Evolutionary conservation across 1,284 basidiomycete species (phyloP).

Genomic region (Coriolopsis trogii): DNA sequence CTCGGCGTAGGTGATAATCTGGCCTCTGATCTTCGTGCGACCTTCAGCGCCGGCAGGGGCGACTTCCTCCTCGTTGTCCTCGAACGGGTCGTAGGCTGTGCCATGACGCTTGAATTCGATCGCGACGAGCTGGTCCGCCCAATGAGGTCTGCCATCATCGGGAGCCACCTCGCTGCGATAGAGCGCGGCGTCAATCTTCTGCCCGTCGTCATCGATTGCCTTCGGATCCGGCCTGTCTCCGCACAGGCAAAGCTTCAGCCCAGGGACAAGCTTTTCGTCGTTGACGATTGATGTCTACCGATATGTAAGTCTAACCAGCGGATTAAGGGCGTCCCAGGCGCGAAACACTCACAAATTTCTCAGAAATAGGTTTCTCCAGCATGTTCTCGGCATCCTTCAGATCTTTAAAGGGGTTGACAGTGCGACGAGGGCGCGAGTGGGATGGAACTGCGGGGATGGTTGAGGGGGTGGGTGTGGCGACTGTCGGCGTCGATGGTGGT

Average conservation of each 20-base stretch:
- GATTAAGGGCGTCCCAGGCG: neutral
- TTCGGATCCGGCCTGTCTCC: neutral
- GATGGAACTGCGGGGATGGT: too few species aligned
- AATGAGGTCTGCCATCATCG: neutral
- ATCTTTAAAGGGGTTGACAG: neutral
- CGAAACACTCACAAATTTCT: neutral
- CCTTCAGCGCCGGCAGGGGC: neutral
- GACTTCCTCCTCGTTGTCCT: neutral
- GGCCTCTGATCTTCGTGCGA: neutral
- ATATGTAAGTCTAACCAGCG: neutral
- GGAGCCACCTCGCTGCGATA: neutral
- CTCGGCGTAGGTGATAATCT: slow-evolving; percentile 5
- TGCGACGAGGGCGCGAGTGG: neutral
- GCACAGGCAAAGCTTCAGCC: neutral
- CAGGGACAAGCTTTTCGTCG: neutral
- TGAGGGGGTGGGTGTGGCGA: too few species aligned
- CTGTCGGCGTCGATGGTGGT: too few species aligned
- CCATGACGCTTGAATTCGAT: slow-evolving; percentile 2
- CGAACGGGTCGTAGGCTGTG: slow-evolving; percentile 2
- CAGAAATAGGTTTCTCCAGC: neutral
- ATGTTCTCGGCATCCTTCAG: neutral
- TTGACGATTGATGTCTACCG: neutral
- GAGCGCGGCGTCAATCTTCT: slow-evolving; percentile 5
- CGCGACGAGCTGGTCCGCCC: neutral
- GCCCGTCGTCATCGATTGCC: neutral